Base-by-base conservation (phyloP, 1,284 basidiomycete genomes). In the Sporisorium scitamineum region DNA sequence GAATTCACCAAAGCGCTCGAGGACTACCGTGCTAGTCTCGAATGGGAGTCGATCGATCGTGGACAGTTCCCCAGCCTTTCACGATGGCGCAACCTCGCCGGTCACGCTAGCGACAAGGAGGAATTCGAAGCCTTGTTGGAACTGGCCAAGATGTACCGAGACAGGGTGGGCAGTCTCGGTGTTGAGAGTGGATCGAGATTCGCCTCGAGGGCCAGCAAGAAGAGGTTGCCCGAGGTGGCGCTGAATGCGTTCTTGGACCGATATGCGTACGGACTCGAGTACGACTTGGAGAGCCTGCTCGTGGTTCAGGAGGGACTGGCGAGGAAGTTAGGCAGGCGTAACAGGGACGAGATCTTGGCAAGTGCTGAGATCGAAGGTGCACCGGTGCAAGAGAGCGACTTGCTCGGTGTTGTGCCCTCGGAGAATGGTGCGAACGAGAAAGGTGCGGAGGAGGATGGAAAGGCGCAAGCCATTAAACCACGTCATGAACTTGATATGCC, bases 171-270 rank as follows among this genome's bases (percentile, higher is more conserved):
- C 0, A 41, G 29, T 3, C 37, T 73, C 5, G 70, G 66, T 0
- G 29, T 51, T 2, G 50, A 77, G 48, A 48, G 29, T 7, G 70
- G 56, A 2, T 18, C 18, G 26, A 14, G 22, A 0, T 62, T 77
- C 7, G 67, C 60, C 0, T 2, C 39, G 13, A 27, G 58, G 3
- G 63, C 75, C 9, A 27, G 39, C 18, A 31, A 27, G 13, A 39
- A 66, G 18, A 16, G 58, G 4, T 26, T 61, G 3, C 75, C 75
- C 0, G 75, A 77, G 37, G 18, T 77, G 10, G 75, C 57, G 32
- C 42, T 77, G 32, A 67, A 70, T 47, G 67, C 63, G 13, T 69
- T 73, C n/a, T 18, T 68, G 24, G 64, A 77, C 31, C 13, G 75
- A 24, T 73, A 77, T 32, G 24, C 24, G 20, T 61, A 45, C n/a